Evolutionary conservation across 2,329 filamentous ascomycete species (phyloP).

Genomic region (Neofusicoccum sp.): DNA sequence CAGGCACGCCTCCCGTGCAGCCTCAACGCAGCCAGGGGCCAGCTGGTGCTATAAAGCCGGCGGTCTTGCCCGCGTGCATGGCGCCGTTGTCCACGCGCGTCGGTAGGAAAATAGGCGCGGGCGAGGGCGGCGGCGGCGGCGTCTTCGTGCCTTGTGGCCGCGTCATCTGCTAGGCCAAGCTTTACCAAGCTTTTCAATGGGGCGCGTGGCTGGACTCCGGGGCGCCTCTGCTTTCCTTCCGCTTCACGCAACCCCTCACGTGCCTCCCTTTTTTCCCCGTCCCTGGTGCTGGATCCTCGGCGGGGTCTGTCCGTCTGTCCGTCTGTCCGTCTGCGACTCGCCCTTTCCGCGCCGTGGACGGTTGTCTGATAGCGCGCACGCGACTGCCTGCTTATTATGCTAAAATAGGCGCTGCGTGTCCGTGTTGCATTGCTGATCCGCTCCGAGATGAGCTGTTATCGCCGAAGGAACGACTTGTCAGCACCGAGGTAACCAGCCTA

Average conservation of each 20-base stretch:
- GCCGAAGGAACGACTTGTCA: neutral
- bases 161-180: constrained; percentile 12
- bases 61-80: too few species aligned
- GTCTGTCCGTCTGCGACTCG: neutral
- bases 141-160: neutral
- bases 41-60: too few species aligned
- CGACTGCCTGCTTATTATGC: neutral
- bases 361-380: neutral
- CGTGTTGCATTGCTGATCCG: neutral
- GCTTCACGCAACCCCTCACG: neutral
- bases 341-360: neutral
- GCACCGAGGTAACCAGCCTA: neutral
- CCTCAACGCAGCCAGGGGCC: too few species aligned
- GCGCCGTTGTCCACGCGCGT: neutral
- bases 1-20: too few species aligned
- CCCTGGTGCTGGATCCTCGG: neutral
- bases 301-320: neutral
- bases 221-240: neutral
- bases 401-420: neutral
- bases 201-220: neutral
- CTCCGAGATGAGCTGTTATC: neutral
- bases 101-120: neutral
- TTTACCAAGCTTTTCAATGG: constrained; percentile 22
- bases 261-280: neutral
- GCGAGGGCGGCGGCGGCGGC: neutral